These are phyloP conservation scores for Orbilia brochopaga DNA, from an alignment of 2,329 filamentous ascomycete species.

Conservation along the genomic window DNA sequence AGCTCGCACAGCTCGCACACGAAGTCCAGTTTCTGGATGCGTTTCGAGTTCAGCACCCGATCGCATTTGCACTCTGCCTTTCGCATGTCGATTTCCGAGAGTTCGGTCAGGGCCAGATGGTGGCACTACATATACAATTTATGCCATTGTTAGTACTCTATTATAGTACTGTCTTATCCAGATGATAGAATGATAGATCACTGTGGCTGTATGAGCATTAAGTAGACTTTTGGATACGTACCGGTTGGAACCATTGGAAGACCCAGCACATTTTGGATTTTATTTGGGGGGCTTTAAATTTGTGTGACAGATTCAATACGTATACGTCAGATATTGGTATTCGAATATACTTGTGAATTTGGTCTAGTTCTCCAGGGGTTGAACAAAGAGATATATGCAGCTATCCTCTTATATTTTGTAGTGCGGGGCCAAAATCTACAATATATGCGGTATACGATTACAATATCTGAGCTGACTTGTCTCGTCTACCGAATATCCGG, in stretches of 20 bases:
- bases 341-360: too few relatives aligned
- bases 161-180: background rate
- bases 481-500: too few relatives aligned
- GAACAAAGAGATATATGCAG: too few relatives aligned
- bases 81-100: constrained; percentile 35
- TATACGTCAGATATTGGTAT: too few relatives aligned
- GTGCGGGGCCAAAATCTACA: too few relatives aligned
- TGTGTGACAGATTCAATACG: too few relatives aligned
- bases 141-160: background rate
- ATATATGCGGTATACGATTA: too few relatives aligned
- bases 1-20: constrained; percentile 19
- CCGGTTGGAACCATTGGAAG: constrained; percentile 33
- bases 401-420: too few relatives aligned
- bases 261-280: constrained; percentile 33
- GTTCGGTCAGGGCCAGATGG: constrained; percentile 26
- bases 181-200: too few relatives aligned
- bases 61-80: constrained; percentile 27
- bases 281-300: background rate
- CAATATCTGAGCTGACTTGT: too few relatives aligned
- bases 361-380: too few relatives aligned
- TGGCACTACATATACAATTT: constrained; percentile 34
- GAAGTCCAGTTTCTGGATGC: constrained; percentile 18
- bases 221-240: constrained; percentile 13
- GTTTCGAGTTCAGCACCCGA: constrained; percentile 20
- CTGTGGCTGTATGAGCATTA: too few relatives aligned